A percentile compares a stretch with the other conserved stretches of the same genome.
Evolutionary conservation across 345 rosid species (phyloP).

Genomic region (Citrus australasica): DNA sequence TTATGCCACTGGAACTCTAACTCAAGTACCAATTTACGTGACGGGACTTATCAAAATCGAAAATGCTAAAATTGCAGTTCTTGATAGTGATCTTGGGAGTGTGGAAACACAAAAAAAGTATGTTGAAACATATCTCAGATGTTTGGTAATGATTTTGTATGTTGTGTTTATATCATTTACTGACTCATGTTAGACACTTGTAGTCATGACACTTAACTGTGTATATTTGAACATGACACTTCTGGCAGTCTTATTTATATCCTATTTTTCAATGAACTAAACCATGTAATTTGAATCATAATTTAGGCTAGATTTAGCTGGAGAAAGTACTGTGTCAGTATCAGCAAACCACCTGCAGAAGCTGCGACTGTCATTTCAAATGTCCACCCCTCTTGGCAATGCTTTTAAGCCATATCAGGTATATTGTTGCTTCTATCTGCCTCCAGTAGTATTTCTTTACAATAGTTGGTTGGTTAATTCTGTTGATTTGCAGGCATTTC

Average conservation of each 20-base stretch:
- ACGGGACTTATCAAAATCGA: slow-evolving; percentile 67
- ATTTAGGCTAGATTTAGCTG: slow-evolving; percentile 70
- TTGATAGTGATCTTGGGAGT: slow-evolving; percentile 82
- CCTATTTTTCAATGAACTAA: not conserved
- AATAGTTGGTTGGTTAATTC: slow-evolving; percentile 23
- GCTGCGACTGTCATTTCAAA: slow-evolving; percentile 66
- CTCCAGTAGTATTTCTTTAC: not conserved
- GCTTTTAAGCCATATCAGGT: slow-evolving; percentile 98
- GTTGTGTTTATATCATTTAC: not conserved
- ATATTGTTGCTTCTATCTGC: slow-evolving; percentile 11
- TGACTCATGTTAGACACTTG: not conserved
- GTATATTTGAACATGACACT: not conserved
- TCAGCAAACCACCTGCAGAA: slow-evolving; percentile 97
- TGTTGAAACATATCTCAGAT: slow-evolving; percentile 5
- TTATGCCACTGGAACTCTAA: slow-evolving; percentile 61
- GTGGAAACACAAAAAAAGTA: slow-evolving; percentile 76
- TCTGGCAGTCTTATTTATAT: not conserved
- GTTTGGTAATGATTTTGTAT: not conserved
- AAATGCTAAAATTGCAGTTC: slow-evolving; percentile 69
- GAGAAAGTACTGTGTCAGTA: slow-evolving; percentile 54
- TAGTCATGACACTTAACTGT: not conserved
- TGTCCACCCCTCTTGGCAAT: slow-evolving; percentile 64
- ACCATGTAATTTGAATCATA: not conserved
- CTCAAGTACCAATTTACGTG: slow-evolving; percentile 52
- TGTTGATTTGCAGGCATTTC: slow-evolving; percentile 68